Evolutionary conservation across 495 filamentous ascomycete species (phyloP).

Genomic region (Penicillium antarcticum): DNA sequence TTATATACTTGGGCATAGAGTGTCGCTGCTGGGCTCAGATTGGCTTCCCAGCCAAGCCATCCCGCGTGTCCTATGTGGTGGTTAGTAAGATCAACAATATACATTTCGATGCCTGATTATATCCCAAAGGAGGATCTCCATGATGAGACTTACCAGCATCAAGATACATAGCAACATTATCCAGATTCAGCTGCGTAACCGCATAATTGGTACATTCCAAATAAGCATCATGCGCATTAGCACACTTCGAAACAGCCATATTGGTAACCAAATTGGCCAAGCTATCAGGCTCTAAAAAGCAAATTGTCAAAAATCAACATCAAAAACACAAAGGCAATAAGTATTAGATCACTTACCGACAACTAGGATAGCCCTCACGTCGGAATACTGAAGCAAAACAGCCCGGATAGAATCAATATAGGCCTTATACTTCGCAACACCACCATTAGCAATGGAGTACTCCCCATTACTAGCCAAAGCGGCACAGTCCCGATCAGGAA

Average conservation of each 20-base stretch:
- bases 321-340: not conserved
- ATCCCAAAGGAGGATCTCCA: no score
- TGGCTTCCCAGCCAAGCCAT: slow-evolving; percentile 81
- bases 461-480: slow-evolving; percentile 77
- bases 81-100: not conserved
- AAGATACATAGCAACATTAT: slow-evolving; percentile 80
- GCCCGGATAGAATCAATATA: slow-evolving; percentile 62
- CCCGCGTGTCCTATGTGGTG: slow-evolving; percentile 44
- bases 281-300: slow-evolving; percentile 68
- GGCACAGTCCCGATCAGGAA: slow-evolving; percentile 76
- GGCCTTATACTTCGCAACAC: slow-evolving; percentile 61
- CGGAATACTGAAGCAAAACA: slow-evolving; percentile 22
- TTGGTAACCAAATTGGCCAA: slow-evolving; percentile 82
- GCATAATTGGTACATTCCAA: slow-evolving; percentile 70
- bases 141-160: slow-evolving; percentile 56
- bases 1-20: slow-evolving; percentile 67
- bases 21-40: slow-evolving; percentile 67
- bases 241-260: slow-evolving; percentile 57
- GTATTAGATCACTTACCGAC: slow-evolving; percentile 45
- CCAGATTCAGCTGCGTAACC: slow-evolving; percentile 64
- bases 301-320: slow-evolving; percentile 7
- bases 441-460: slow-evolving; percentile 57
- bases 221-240: slow-evolving; percentile 60
- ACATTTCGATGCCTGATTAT: no score
- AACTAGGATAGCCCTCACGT: slow-evolving; percentile 38